A percentile compares a stretch with the other conserved stretches of the same genome.
Conservation (phyloP, 2,329 filamentous ascomycete genomes). For the Aspergillus persii region DNA sequence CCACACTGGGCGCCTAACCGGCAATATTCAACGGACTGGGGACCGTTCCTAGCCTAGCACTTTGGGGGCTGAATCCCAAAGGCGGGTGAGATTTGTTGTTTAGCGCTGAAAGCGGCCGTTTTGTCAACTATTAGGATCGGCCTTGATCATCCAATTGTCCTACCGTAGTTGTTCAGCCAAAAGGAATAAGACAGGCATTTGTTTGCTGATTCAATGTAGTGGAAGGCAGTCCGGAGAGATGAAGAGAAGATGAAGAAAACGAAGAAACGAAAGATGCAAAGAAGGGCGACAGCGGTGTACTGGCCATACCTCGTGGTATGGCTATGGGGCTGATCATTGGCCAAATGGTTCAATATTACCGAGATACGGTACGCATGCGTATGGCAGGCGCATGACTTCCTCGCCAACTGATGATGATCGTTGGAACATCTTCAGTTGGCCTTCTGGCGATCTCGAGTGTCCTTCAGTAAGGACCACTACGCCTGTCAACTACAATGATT, state of each 20-base stretch:
- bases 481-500: background rate
- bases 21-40: background rate
- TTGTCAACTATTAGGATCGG: background rate
- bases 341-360: background rate
- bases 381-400: background rate
- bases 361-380: background rate
- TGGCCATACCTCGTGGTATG: too few species aligned
- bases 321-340: too few species aligned
- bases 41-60: background rate
- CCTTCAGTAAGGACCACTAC: too few species aligned
- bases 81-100: background rate
- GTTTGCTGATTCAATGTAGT: too few species aligned
- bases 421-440: too few species aligned
- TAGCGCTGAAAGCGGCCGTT: background rate
- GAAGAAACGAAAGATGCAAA: background rate
- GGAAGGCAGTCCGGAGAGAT: background rate
- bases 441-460: too few species aligned
- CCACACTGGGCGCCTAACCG: background rate
- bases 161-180: background rate
- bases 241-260: background rate
- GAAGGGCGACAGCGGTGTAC: too few species aligned
- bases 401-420: too few species aligned
- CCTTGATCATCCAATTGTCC: background rate
- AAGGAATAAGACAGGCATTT: too few species aligned
- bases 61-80: background rate